These are phyloP conservation scores for Stevia rebaudiana DNA, from an alignment of 140 eudicot genomes.

Conservation along the genomic window DNA sequence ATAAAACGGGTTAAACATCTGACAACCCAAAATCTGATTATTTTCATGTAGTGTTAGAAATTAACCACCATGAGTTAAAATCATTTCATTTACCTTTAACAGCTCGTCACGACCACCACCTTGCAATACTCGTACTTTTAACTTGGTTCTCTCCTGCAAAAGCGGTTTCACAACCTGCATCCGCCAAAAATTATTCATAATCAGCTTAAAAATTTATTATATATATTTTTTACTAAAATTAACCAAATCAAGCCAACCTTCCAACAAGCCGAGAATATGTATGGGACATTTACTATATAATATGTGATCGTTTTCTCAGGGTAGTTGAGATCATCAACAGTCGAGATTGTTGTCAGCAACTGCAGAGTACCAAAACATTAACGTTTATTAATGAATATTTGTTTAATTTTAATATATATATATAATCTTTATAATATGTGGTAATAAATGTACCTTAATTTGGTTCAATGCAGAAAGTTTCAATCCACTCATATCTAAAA, in stretches of 20 bases:
- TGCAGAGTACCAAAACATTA: constrained; percentile 25
- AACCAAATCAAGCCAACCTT: constrained; percentile 38
- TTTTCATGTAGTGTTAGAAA: neutral
- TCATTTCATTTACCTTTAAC: constrained; percentile 40
- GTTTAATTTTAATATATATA: neutral
- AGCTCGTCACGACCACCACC: constrained; percentile 68
- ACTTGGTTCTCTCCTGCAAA: constrained; percentile 70
- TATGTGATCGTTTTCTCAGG: constrained; percentile 67
- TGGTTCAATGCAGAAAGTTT: constrained; percentile 72
- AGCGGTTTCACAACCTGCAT: constrained; percentile 80
- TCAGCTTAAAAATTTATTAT: neutral
- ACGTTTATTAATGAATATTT: neutral
- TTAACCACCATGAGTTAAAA: neutral
- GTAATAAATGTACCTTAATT: constrained; percentile 47
- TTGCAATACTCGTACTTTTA: constrained; percentile 55
- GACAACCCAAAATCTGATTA: neutral
- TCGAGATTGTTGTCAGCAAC: constrained; percentile 59
- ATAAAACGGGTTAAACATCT: neutral
- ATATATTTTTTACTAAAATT: neutral
- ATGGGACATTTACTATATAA: constrained; percentile 74
- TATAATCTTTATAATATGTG: neutral
- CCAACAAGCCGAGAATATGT: constrained; percentile 83
- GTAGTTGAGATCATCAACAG: constrained; percentile 68
- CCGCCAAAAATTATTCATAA: neutral
- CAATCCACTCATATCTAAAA: constrained; percentile 81